Base-by-base conservation (phyloP, 2,329 filamentous ascomycete genomes). In the Aspergillus awamori region DNA sequence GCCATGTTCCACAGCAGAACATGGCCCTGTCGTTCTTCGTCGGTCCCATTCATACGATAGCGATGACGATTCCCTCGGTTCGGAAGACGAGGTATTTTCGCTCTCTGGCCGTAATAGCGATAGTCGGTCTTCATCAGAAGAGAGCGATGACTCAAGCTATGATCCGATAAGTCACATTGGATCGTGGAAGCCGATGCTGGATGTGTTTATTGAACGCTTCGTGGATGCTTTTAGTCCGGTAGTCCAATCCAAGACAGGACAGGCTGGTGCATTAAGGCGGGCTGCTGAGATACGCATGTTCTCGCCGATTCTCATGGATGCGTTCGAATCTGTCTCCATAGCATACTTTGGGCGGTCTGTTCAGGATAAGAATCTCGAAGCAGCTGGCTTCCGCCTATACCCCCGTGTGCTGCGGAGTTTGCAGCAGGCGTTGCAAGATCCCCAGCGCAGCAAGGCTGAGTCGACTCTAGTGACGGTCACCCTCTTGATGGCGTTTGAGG, bases 201-300 rank as follows among this genome's bases (percentile, higher is more conserved):
- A 77, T 60, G 66, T 74, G 6, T 77, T 76, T 55, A 71, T 78
- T 11, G 73, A 75, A 53, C 74, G 75, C 4, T 78, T 78, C 33
- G 69, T 78, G 7, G 76, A 78, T 57, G 76, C 75, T 5, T 78
- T 78, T 39, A 77, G 75, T 55, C 76, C 76, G 1, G 63, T 76
- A 41, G 74, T 77, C 4, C 72, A 76, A 47, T 54, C 65, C 1
- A 76, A 73, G 30, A 67, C 71, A 4, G 76, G 76, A 4, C 70
- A 69, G 20, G 75, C 76, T 4, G 74, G 74, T 20, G 75, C 76
- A 15, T 54, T 77, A 17, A 72, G 76, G 36, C 71, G 72, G 11
- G 76, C 74, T 4, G 76, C 76, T 0, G 71, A 67, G 13, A 77
- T 77, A 49, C 74, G 76, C 53, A 77, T 77, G 74, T 77, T 77